A percentile compares a stretch with the other conserved stretches of the same genome.
Evolutionary conservation across 495 filamentous ascomycete genomes (phyloP).

Genomic region (Annulohypoxylon moriforme): DNA sequence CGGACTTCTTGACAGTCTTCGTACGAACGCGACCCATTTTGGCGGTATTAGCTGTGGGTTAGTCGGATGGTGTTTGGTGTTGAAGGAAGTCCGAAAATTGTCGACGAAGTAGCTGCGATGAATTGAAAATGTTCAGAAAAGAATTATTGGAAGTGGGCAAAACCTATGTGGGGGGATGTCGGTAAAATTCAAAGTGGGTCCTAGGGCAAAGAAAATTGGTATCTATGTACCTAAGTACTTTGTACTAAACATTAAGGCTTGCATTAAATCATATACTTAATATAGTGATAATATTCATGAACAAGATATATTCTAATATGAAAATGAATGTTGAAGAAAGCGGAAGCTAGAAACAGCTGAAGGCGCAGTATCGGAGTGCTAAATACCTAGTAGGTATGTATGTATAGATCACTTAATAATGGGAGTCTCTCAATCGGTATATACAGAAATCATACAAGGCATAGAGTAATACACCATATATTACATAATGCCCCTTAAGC

Average conservation of each 20-base stretch:
- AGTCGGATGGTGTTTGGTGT: constrained; percentile 27
- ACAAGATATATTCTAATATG: background rate
- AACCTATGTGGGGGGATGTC: constrained; percentile 48
- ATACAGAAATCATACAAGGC: constrained; percentile 33
- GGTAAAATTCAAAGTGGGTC: constrained; percentile 41
- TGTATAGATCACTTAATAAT: constrained; percentile 3
- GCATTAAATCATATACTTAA: background rate
- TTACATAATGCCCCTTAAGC: constrained; percentile 5
- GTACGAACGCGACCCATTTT: constrained; percentile 98
- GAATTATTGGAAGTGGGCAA: constrained; percentile 38
- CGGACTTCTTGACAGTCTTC: constrained; percentile 99
- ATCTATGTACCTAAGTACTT: background rate
- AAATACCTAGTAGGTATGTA: too few species aligned
- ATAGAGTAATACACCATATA: constrained; percentile 19
- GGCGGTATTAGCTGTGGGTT: constrained; percentile 64
- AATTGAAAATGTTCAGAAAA: constrained; percentile 27
- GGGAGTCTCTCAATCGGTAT: constrained; percentile 28
- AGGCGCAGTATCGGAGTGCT: background rate
- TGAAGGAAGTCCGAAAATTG: constrained; percentile 31
- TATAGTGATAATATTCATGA: background rate
- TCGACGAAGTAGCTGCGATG: constrained; percentile 8
- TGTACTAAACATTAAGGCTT: too few species aligned
- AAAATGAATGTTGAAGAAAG: background rate
- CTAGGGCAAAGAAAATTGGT: constrained; percentile 41
- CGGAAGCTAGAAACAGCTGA: background rate